Evolutionary conservation across 495 filamentous ascomycete genomes (phyloP), one percentile per base, ranked within the genome.

Genomic region (Xylaria nigripes): DNA sequence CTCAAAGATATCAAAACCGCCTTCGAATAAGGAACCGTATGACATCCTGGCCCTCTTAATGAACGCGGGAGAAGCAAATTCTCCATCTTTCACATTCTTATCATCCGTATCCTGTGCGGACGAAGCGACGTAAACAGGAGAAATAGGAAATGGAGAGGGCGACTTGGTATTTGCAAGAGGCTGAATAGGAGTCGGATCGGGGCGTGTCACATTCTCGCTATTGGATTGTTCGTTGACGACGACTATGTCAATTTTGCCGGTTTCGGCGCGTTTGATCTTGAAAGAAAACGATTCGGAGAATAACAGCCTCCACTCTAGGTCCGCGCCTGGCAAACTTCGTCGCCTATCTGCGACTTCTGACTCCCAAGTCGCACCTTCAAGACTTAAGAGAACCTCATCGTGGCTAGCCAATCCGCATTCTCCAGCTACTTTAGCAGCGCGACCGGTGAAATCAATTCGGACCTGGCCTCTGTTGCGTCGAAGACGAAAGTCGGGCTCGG

Each of bases 401-500:
- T 88, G 84, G 57, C 86, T 93, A 16, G 84, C 83, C 45, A 95
- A 62, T 18, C 79, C 79, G 16, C 72, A 75, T 42, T 76, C 76
- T 9, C 82, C 81, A 18, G 93, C 77, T n/a, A 74, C 77, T 61
- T 83, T 80, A 18, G 89, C 93, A 56, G 81, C 79, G 13, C 76
- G 65, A 0, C 87, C 89, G n/a, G 74, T 75, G 60, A 98, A 90
- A 43, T 84, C 75, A 30, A 90, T 76, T 12, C 89, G 81, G n/a
- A 95, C 84, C 69, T 95, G 90, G 16, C 93, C 93, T 55, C 81
- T 85, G 27, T 72, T 73, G 21, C 79, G 77, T 18, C 93, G 89
- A 30, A 95, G 80, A 38, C 89, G 85, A 61, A 93, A 87, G 62
- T 98, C 91, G 22, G 86, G 83, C 51, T 96, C 93, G 10, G 86